phyloP scores from a whole-genome alignment of 306 rosid genomes.

The Sicyos edulis region DNA sequence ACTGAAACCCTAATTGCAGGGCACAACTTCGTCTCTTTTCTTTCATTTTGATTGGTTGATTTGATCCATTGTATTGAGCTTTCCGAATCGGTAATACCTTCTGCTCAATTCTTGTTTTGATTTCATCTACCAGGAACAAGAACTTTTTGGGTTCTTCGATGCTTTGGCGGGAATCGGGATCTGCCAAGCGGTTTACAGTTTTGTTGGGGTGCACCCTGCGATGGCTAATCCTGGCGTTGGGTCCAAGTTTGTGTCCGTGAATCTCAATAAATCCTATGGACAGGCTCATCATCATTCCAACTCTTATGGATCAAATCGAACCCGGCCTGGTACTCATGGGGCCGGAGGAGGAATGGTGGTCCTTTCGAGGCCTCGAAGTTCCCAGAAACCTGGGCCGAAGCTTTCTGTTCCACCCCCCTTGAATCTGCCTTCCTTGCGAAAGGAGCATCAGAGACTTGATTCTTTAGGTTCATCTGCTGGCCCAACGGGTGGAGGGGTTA shows the following conservation, averaged over 20 bases:
- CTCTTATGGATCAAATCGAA: slow-evolving; percentile 45
- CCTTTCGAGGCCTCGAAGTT: slow-evolving; percentile 83
- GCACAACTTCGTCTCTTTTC: background rate
- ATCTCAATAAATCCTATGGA: slow-evolving; percentile 95
- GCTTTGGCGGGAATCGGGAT: slow-evolving; percentile 45
- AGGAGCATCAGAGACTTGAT: slow-evolving; percentile 86
- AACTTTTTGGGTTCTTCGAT: slow-evolving; percentile 49
- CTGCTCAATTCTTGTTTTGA: background rate
- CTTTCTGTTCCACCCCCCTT: slow-evolving; percentile 99
- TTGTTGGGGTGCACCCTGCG: slow-evolving; percentile 32
- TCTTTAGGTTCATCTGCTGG: slow-evolving; percentile 62
- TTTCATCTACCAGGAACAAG: slow-evolving; percentile 33
- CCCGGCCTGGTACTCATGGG: slow-evolving; percentile 43
- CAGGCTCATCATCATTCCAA: slow-evolving; percentile 49
- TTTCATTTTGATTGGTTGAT: background rate
- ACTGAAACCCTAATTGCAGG: slow-evolving; percentile 36
- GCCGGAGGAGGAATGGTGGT: slow-evolving; percentile 69
- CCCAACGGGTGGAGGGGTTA: slow-evolving; percentile 46
- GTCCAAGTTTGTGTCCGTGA: slow-evolving; percentile 75
- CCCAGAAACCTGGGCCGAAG: slow-evolving; percentile 80
- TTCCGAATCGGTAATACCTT: slow-evolving; percentile 17
- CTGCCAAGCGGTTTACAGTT: slow-evolving; percentile 37
- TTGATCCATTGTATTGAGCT: background rate
- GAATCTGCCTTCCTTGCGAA: slow-evolving; percentile 83
- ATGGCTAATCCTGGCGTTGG: slow-evolving; percentile 92